A percentile compares a stretch with the other conserved stretches of the same genome.
Conservation (phyloP, 106 monocot genomes). For the Dendrobium nobile region DNA sequence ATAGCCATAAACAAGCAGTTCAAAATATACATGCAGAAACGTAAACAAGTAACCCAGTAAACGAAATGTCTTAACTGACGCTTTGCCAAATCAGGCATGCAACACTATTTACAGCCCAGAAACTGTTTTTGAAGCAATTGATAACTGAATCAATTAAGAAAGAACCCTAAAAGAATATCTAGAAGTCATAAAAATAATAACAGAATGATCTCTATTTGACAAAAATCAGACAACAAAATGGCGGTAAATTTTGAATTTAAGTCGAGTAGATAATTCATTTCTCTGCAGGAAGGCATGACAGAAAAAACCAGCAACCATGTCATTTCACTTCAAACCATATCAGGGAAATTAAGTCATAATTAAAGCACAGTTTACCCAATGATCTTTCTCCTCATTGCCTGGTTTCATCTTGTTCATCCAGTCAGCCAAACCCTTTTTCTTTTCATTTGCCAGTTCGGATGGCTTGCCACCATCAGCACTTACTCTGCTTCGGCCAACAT, state of each 20-base stretch:
- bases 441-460: conserved; percentile 61
- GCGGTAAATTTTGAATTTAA: not conserved
- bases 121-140: too few species aligned
- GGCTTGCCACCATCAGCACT: conserved; percentile 41
- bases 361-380: conserved; percentile 50
- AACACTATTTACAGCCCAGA: too few species aligned
- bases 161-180: not conserved
- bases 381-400: conserved; percentile 85
- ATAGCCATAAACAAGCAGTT: too few species aligned
- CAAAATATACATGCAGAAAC: too few species aligned
- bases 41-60: too few species aligned
- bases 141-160: too few species aligned
- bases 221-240: not conserved
- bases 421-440: conserved; percentile 58
- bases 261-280: not conserved
- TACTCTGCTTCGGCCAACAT: conserved; percentile 30
- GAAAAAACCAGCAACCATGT: not conserved
- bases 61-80: too few species aligned
- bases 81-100: too few species aligned
- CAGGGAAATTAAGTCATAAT: not conserved
- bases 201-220: not conserved
- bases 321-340: conserved; percentile 1
- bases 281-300: not conserved
- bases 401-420: conserved; percentile 83
- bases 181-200: not conserved